Evolutionary conservation across 106 monocot genomes (phyloP), one percentile per base, ranked within the genome.

Genomic region (Triglochin maritima): DNA sequence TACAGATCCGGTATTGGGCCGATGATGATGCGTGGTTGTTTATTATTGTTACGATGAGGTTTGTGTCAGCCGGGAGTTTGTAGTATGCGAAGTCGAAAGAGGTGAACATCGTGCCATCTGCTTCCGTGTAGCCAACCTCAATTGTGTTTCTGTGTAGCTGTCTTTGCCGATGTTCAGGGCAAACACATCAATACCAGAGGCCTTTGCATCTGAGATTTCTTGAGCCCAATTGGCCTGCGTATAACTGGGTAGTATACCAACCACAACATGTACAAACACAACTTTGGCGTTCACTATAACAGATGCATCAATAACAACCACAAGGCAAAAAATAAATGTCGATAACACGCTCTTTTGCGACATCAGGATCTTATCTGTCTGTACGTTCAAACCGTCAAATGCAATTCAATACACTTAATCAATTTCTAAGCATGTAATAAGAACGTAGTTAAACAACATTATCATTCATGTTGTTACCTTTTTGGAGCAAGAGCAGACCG

Each of bases 71-170:
- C 1, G 64, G 64, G 46, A 65, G 73, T 1, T 51, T 55, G 51
- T 57, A 73, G 73, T 73, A 65, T 1, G 11, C 47, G 42, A 73
- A 65, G 65, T 73, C 73, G 56, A 73, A 73, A 15, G 73, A 73
- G 15, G 65, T 56, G 73, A 63, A 72, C 62, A 63, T 63, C 4
- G 45, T 53, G 41, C 66, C 66, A 47, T 8, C 57, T 59, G 29
- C 58, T 59, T 70, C 9, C 59, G 48, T 70, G 59, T n/a, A 16
- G 73, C 73, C 11, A 47, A 65, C 7, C 50, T 13, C 41, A 73
- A 48, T 5, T 65, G 73, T 17, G 65, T 47, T 0, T 73, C 16
- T 1, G 65, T 73, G 65, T 65, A 73, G 56, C 6, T 61, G 17
- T 65, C 73, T n/a, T 73, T 49, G 53, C 57, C 72, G 49, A 72